Evolutionary conservation across 176 grass and related monocot species (phyloP).

Genomic region (Musa schizocarpa): DNA sequence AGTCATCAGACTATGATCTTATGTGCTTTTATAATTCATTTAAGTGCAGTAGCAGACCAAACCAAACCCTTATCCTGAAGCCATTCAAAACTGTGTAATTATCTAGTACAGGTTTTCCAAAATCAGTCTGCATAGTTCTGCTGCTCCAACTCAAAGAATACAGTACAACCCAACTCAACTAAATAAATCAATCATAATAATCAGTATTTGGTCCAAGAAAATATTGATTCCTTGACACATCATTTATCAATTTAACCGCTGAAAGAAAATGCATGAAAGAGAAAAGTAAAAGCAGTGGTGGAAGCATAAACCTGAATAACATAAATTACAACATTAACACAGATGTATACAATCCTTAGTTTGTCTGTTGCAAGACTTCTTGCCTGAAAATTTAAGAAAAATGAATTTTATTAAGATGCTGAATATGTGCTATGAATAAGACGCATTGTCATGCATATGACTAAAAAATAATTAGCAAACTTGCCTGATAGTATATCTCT

Average conservation of each 20-base stretch:
- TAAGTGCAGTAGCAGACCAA: not conserved
- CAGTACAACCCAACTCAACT: too few species aligned
- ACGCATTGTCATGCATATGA: not conserved
- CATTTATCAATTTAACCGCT: not conserved
- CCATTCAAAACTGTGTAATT: not conserved
- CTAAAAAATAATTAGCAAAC: not conserved
- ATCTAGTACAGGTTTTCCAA: not conserved
- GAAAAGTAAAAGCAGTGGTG: constrained; percentile 13
- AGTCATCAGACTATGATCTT: not conserved
- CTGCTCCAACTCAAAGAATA: too few species aligned
- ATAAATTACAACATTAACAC: constrained; percentile 57
- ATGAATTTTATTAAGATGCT: not conserved
- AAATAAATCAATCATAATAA: too few species aligned
- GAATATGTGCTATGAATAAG: constrained; percentile 6
- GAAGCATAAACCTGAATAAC: constrained; percentile 55
- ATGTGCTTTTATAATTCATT: not conserved
- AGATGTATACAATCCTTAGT: constrained; percentile 53
- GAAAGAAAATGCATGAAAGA: not conserved
- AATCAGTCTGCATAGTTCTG: too few species aligned
- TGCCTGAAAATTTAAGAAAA: constrained; percentile 27
- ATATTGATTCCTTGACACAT: not conserved
- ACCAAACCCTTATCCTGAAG: not conserved
- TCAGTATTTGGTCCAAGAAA: too few species aligned
- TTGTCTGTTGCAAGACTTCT: constrained; percentile 65
- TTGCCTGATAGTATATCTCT: constrained; percentile 94